Evolutionary conservation across 768 basidiomycete genomes (phyloP).

Genomic region (Kockovaella imperatae): DNA sequence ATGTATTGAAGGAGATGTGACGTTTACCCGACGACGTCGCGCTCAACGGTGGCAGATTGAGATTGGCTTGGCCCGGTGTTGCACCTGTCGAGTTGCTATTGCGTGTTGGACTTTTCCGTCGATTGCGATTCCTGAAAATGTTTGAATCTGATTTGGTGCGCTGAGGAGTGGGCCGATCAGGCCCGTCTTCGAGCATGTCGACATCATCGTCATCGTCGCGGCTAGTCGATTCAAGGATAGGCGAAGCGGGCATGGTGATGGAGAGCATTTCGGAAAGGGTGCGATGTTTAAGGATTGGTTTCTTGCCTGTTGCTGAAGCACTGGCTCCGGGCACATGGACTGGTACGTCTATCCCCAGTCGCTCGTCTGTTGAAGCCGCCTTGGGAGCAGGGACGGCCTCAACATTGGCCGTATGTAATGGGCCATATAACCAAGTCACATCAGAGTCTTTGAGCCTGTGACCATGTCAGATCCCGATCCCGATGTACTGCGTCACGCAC

Average conservation of each 20-base stretch:
- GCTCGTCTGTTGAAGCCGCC: constrained; percentile 50
- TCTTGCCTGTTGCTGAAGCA: constrained; percentile 44
- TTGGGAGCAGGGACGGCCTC: constrained; percentile 68
- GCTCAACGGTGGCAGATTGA: constrained; percentile 38
- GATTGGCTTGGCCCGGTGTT: constrained; percentile 18
- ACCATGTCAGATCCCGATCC: not conserved
- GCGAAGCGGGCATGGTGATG: constrained; percentile 59
- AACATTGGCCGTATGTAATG: constrained; percentile 76
- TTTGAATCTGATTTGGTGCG: constrained; percentile 88
- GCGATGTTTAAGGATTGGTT: constrained; percentile 93
- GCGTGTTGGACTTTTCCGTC: constrained; percentile 65
- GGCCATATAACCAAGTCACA: constrained; percentile 98
- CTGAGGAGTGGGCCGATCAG: constrained; percentile 55
- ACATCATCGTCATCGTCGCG: constrained; percentile 22
- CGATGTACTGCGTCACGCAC: constrained; percentile 49
- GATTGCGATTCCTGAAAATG: constrained; percentile 49
- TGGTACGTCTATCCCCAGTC: constrained; percentile 50
- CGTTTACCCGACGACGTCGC: constrained; percentile 50
- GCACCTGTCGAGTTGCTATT: constrained; percentile 47
- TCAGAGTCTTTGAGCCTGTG: constrained; percentile 96
- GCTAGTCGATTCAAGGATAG: constrained; percentile 51
- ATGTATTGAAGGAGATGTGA: constrained; percentile 96
- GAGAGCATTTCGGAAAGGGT: constrained; percentile 84
- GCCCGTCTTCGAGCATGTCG: constrained; percentile 50
- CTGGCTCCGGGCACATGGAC: not conserved